Evolutionary conservation across 208 protist genomes (phyloP).

Genomic region (Acanthamoeba rhysodes): DNA sequence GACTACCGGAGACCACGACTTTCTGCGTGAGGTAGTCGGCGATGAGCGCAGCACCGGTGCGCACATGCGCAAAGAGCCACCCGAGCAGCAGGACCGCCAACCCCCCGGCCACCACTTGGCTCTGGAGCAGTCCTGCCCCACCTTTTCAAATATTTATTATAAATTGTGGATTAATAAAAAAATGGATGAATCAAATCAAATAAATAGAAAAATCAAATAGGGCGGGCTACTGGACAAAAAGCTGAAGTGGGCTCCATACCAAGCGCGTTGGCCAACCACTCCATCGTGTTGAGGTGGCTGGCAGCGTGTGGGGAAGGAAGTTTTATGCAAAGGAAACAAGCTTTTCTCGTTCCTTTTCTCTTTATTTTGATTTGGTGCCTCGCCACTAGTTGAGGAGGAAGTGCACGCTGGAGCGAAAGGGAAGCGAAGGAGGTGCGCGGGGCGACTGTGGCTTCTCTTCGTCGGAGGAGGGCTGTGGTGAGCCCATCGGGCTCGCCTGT

Average conservation of each 20-base stretch:
- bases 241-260: no score
- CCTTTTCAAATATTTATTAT: neutral
- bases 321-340: neutral
- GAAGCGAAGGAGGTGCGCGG: neutral
- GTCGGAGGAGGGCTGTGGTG: neutral
- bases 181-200: no score
- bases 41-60: neutral
- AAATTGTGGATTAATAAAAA: no score
- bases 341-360: neutral
- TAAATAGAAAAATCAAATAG: neutral
- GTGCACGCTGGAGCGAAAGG: neutral
- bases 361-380: no score
- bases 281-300: neutral
- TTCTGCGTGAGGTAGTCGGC: slow-evolving; percentile 7
- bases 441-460: neutral
- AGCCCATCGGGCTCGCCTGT: neutral
- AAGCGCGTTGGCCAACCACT: no score
- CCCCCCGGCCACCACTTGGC: slow-evolving; percentile 17
- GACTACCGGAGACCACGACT: slow-evolving; percentile 21
- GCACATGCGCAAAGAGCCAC: slow-evolving; percentile 19
- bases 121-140: neutral
- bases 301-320: neutral
- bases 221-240: no score
- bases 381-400: neutral
- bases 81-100: slow-evolving; percentile 31